Percentiles rank a stretch among this genome's conserved stretches.
phyloP scores from a whole-genome alignment of 163 green algal genomes.

The Scenedesmus sp. region DNA sequence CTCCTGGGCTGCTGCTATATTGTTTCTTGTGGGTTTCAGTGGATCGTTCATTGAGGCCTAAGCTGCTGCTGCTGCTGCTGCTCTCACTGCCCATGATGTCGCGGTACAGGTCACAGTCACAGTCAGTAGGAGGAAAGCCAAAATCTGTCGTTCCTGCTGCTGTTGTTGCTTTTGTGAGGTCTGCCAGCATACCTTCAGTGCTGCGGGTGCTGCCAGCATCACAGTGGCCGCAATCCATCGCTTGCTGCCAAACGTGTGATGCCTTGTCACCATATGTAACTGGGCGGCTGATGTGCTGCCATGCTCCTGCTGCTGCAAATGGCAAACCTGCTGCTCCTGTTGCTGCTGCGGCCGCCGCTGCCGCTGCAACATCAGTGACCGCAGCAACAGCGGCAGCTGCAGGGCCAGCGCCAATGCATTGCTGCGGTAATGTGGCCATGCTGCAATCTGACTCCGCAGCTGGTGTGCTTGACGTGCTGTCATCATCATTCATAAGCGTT shows the following conservation, averaged over 20 bases:
- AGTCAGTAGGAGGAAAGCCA: not conserved
- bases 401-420: not conserved
- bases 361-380: too few relatives aligned
- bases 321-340: not conserved
- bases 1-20: too few relatives aligned
- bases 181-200: not conserved
- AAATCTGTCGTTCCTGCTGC: not conserved
- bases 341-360: not conserved
- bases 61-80: slow-evolving; percentile 1
- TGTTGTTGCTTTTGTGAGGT: not conserved
- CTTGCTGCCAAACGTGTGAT: not conserved
- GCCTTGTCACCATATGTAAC: not conserved
- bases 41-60: not conserved
- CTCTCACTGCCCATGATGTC: not conserved
- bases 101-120: not conserved
- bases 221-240: not conserved
- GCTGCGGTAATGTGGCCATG: not conserved
- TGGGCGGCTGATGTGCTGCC: not conserved
- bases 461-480: not conserved
- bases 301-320: not conserved
- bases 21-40: not conserved
- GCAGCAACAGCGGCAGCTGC: not conserved
- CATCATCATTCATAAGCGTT: not conserved
- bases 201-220: not conserved
- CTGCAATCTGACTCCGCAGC: not conserved